A percentile compares a stretch with the other conserved stretches of the same genome.
phyloP scores from a whole-genome alignment of 2,329 filamentous ascomycete species.

The Teratosphaeria pseudoeucalypti region DNA sequence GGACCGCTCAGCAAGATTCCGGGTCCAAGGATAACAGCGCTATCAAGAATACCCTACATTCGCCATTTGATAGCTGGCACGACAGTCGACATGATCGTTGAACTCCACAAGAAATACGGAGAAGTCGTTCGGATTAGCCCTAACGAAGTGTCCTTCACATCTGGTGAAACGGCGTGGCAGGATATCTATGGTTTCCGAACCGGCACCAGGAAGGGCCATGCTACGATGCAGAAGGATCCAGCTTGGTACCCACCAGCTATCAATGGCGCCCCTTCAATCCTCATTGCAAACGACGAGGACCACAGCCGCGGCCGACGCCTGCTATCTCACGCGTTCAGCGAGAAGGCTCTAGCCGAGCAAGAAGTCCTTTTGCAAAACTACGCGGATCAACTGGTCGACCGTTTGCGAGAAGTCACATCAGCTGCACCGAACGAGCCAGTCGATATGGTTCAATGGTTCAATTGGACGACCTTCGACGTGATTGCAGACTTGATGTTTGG shows the following conservation, averaged over 20 bases:
- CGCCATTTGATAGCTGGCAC: conserved; percentile 15
- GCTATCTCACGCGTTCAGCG: conserved; percentile 33
- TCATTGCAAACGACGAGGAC: conserved; percentile 26
- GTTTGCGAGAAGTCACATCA: conserved; percentile 23
- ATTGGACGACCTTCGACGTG: conserved; percentile 29
- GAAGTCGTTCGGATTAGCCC: conserved; percentile 33
- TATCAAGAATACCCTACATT: conserved; percentile 16
- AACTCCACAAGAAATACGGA: conserved; percentile 32
- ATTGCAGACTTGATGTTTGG: conserved; percentile 18
- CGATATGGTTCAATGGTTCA: conserved; percentile 25
- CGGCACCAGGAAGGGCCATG: conserved; percentile 21
- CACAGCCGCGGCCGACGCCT: conserved; percentile 31
- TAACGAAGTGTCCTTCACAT: conserved; percentile 34
- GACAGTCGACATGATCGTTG: conserved; percentile 31
- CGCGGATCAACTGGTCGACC: conserved; percentile 29
- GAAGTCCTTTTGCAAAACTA: conserved; percentile 30
- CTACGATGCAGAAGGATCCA: conserved; percentile 25
- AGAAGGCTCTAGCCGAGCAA: conserved; percentile 32
- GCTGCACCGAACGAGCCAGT: conserved; percentile 5
- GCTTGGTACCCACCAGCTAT: conserved; percentile 25
- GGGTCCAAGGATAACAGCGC: conserved; percentile 28
- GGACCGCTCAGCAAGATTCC: conserved; percentile 35
- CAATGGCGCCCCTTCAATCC: conserved; percentile 22
- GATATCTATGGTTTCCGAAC: conserved; percentile 33
- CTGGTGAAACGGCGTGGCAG: conserved; percentile 32